Base-by-base conservation (phyloP, 179 eudicot genomes). In the Vitellaria paradoxa region DNA sequence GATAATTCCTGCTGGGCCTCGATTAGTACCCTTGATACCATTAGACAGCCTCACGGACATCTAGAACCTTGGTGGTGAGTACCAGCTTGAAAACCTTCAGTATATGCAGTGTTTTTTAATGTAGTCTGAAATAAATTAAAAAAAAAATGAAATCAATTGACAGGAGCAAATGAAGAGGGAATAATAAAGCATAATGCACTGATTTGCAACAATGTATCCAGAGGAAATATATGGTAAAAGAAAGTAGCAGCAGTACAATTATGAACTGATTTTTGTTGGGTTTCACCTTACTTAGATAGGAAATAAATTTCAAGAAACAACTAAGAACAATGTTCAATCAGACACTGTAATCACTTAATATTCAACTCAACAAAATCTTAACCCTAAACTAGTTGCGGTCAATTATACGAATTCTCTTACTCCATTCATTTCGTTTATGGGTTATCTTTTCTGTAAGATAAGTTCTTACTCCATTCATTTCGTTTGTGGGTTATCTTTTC, bases 51-150 rank as follows among this genome's bases (percentile, higher is more conserved):
- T 59, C 6, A 59, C 6, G 45, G 81, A 64, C 81, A 78, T 72
- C 81, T 72, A 65, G 26, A 62, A 49, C 81, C 71, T 17, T 76
- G 85, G 59, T 66, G 76, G n/a, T 59, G 79, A 73, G 71, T 82
- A 47, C 92, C 90, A 60, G 97, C 97, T 63, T 69, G 82, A 83
- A 91, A 94, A 74, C 98, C 98, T 83, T 94, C 96, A 23, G 97
- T 84, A 65, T 93, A 93, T 24, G 97, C 93, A 24, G 89, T 74
- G 64, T 89, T 94, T 89, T 94, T 94, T 69, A 88, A 87, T 18
- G 82, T 83, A 63, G 84, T 88, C 98, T 94, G 93, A 79, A 78
- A 78, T n/a, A 50, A 9, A 75, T 15, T 14, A 46, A 15, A 12
- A 47, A 62, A 63, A 12, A 21, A 11, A n/a, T 62, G 14, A 2